Conservation (phyloP, 176 grass and related monocot species). For the Echinochloa phyllopogon region DNA sequence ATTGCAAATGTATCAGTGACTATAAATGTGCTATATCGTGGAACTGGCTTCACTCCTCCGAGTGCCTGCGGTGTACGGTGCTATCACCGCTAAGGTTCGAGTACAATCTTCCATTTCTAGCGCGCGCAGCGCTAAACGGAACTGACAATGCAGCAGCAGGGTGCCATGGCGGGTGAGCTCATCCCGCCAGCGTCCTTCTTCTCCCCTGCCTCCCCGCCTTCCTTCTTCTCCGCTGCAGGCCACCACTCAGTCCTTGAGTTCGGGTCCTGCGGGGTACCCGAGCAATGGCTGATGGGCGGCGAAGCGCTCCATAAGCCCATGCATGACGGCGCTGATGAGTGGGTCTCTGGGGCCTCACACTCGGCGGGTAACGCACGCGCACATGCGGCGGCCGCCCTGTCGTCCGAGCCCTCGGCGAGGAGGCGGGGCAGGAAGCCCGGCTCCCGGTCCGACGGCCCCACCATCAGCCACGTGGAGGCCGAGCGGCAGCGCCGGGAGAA, state of each 20-base stretch:
- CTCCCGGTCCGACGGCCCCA: neutral
- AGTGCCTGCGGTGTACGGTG: too few species aligned
- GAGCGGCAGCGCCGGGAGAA: constrained; percentile 61
- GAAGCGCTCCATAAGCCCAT: neutral
- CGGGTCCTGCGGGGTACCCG: constrained; percentile 19
- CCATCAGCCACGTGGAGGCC: constrained; percentile 55
- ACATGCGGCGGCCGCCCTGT: too few species aligned
- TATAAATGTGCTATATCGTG: too few species aligned
- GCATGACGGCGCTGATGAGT: neutral
- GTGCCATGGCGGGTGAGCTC: neutral
- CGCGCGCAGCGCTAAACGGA: neutral
- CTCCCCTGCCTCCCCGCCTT: neutral
- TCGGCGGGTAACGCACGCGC: constrained; percentile 27
- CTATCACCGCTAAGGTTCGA: too few species aligned
- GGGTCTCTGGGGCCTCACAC: neutral
- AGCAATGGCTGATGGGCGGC: constrained; percentile 38
- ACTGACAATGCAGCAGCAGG: neutral
- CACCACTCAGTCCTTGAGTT: constrained; percentile 36
- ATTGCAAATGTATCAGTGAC: too few species aligned
- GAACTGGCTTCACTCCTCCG: too few species aligned
- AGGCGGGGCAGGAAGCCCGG: constrained; percentile 31
- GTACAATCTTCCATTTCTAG: neutral
- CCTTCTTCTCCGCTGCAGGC: neutral
- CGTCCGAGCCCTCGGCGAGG: neutral
- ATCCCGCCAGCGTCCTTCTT: neutral